Evolutionary conservation across 2,329 filamentous ascomycete genomes (phyloP), one percentile per base, ranked within the genome.

Genomic region (Monosporascus sp.): DNA sequence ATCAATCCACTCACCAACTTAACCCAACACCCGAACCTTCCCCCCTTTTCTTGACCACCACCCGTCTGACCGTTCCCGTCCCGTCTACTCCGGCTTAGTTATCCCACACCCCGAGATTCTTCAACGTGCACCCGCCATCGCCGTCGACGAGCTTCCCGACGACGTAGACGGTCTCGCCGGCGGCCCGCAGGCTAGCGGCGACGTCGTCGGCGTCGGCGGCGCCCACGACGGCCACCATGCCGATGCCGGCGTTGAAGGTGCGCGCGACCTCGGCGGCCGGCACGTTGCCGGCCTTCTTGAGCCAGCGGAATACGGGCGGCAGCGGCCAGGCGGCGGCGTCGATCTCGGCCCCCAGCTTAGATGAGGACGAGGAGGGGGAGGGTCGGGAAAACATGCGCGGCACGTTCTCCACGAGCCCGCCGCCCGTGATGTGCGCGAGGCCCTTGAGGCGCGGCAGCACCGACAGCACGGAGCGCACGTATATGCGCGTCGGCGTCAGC

Each of bases 371-470:
- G 28, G 28, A 11, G 28, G 9, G 4, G 11, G 46, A 85, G 77
- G 37, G 20, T 22, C 3, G 80, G 71, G 94, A 94, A 18, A 99
- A 79, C 88, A 96, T 96, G 59, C 94, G 86, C 31, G 94, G 94
- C 26, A 99, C 87, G 70, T 99, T 99, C 74, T 99, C 94, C 18
- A 87, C 78, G 20, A 99, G 81, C 11, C 94, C 94, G 56, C 94
- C 94, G 49, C 94, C 94, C 0, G 94, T 99, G 74, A 99, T 97
- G 74, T 99, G 94, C 11, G 94, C 89, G 70, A 97, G 88, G 51
- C 94, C 94, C 75, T 96, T 96, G 70, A 97, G 78, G 58, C 80
- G 77, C 48, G 81, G 73, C 22, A 82, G 73, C 1, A 88, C 81
- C 48, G 84, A 80, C 9, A 97, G 81, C 22, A 96, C 74, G 37